These are phyloP conservation scores for Capsella bursapastoris DNA, from an alignment of 345 rosid genomes.

Conservation along the genomic window DNA sequence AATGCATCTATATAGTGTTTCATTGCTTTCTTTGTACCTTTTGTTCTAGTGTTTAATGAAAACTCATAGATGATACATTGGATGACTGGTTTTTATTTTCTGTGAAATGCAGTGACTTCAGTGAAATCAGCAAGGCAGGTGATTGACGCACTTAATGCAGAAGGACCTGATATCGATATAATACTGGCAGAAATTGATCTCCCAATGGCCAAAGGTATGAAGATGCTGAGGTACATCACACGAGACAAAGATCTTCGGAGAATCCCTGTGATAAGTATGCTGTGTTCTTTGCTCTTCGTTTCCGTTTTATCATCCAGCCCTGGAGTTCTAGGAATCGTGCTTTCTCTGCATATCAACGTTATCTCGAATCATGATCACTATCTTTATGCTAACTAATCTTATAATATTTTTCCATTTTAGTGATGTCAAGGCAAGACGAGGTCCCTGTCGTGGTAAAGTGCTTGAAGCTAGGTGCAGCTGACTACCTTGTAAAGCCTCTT, in stretches of 20 bases:
- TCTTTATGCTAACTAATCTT: slow-evolving; percentile 2
- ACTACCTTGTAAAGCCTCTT: slow-evolving; percentile 88
- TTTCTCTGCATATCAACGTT: not conserved
- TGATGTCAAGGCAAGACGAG: slow-evolving; percentile 91
- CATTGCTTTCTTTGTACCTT: not conserved
- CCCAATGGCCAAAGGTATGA: slow-evolving; percentile 94
- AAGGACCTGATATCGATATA: slow-evolving; percentile 93
- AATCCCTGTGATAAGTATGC: slow-evolving; percentile 97
- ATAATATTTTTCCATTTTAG: slow-evolving; percentile 44
- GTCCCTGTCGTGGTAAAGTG: slow-evolving; percentile 81
- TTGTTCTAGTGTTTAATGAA: not conserved
- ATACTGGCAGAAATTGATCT: slow-evolving; percentile 97
- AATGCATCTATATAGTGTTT: not conserved
- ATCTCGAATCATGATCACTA: not conserved
- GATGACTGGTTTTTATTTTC: not conserved
- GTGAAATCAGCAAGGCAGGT: slow-evolving; percentile 96
- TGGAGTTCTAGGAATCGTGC: slow-evolving; percentile 1
- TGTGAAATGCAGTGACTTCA: slow-evolving; percentile 67
- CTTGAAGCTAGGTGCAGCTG: slow-evolving; percentile 86
- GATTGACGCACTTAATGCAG: slow-evolving; percentile 93
- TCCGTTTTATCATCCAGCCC: not conserved
- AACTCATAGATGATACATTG: not conserved
- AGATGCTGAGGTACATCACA: slow-evolving; percentile 88
- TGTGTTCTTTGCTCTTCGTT: slow-evolving; percentile 8
- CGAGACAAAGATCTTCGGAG: slow-evolving; percentile 81